Percentiles rank a stretch among this genome's conserved stretches.
Evolutionary conservation across 768 basidiomycete genomes (phyloP).

Genomic region (Russula griseocarnosa): DNA sequence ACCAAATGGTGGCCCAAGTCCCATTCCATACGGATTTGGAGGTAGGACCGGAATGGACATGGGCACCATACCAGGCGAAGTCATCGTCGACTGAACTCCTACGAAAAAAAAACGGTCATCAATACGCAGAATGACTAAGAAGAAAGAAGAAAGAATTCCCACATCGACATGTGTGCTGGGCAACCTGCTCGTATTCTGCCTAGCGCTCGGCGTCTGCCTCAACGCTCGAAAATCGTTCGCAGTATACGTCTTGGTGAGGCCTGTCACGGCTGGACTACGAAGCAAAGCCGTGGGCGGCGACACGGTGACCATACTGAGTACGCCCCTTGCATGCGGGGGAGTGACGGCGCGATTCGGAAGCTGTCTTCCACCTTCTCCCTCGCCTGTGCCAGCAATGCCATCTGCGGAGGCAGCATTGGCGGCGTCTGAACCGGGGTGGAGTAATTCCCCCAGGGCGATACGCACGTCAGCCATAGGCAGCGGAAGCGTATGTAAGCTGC

Average conservation of each 20-base stretch:
- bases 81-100: conserved; percentile 23
- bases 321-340: conserved; percentile 40
- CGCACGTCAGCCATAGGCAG: conserved; percentile 2
- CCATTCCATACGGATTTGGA: conserved; percentile 22
- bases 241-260: conserved; percentile 75
- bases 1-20: conserved; percentile 20
- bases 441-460: neutral
- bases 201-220: conserved; percentile 59
- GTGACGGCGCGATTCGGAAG: conserved; percentile 36
- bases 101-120: no score
- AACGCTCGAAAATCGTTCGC: conserved; percentile 81
- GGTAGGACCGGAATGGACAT: conserved; percentile 11
- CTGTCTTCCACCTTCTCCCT: conserved; percentile 8
- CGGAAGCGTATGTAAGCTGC: conserved; percentile 5
- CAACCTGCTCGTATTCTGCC: conserved; percentile 80
- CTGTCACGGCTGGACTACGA: conserved; percentile 67
- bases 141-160: conserved; percentile 32
- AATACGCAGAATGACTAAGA: neutral
- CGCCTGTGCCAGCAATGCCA: neutral
- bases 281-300: conserved; percentile 69
- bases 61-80: conserved; percentile 18
- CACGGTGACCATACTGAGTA: conserved; percentile 58
- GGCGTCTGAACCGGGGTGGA: neutral
- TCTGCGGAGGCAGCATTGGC: neutral
- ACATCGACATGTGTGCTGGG: conserved; percentile 83